These are phyloP conservation scores for Tricholoma bakamatsutake DNA, from an alignment of 768 basidiomycete genomes.

Conservation along the genomic window DNA sequence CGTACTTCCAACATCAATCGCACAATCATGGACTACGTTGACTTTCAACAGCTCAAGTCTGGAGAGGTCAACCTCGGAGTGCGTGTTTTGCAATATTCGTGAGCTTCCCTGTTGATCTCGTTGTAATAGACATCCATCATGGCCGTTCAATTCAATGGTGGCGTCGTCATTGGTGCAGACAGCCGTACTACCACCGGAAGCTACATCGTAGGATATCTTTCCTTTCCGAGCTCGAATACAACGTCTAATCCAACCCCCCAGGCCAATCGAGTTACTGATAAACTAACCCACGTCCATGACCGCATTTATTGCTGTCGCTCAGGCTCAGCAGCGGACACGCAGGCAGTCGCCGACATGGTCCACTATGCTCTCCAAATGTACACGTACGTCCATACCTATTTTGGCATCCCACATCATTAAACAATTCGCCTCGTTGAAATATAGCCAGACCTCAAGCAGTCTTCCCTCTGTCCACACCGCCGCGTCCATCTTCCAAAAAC, in stretches of 20 bases:
- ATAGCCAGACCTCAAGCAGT: slow-evolving; percentile 51
- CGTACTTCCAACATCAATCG: background rate
- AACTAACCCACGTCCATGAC: slow-evolving; percentile 93
- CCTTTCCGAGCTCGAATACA: background rate
- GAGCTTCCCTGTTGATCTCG: slow-evolving; percentile 1
- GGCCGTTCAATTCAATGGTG: slow-evolving; percentile 95
- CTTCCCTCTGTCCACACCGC: slow-evolving; percentile 78
- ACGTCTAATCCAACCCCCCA: slow-evolving; percentile 22
- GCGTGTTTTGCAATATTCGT: slow-evolving; percentile 27
- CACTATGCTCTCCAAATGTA: slow-evolving; percentile 77
- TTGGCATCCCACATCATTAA: background rate
- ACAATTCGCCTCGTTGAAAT: background rate
- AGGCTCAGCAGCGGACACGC: slow-evolving; percentile 96
- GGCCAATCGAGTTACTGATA: slow-evolving; percentile 99
- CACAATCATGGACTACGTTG: slow-evolving; percentile 57
- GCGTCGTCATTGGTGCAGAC: slow-evolving; percentile 96
- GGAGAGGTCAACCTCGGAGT: slow-evolving; percentile 98
- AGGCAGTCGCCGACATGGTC: slow-evolving; percentile 90
- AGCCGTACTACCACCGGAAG: slow-evolving; percentile 94
- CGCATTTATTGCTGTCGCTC: slow-evolving; percentile 99
- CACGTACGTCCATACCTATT: slow-evolving; percentile 39
- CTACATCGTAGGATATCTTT: slow-evolving; percentile 69
- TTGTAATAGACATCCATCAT: slow-evolving; percentile 89
- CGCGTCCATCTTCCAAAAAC: slow-evolving; percentile 74
- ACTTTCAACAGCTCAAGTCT: slow-evolving; percentile 82